Conservation (phyloP, 108 stramenopile genomes). For the Discostella pseudostelligera region DNA sequence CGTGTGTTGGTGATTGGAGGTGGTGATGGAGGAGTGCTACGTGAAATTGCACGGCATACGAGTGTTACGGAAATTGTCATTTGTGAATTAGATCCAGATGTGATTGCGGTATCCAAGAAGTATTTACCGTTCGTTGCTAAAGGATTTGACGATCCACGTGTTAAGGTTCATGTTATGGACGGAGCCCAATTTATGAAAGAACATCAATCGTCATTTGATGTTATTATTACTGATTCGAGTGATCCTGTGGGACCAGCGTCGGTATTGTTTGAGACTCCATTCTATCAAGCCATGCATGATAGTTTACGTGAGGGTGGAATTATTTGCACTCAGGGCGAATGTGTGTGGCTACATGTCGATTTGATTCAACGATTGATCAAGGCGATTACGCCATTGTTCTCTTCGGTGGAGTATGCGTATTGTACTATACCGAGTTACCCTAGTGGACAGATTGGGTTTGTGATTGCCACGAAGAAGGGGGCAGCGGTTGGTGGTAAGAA, state of each 20-base stretch:
- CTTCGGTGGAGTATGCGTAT: slow-evolving; percentile 93
- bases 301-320: slow-evolving; percentile 91
- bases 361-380: slow-evolving; percentile 84
- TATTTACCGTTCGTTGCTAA: slow-evolving; percentile 82
- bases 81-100: slow-evolving; percentile 94
- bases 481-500: background rate
- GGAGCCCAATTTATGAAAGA: slow-evolving; percentile 85
- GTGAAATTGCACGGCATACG: slow-evolving; percentile 89
- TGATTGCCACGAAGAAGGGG: slow-evolving; percentile 78
- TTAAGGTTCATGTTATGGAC: slow-evolving; percentile 86
- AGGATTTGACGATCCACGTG: slow-evolving; percentile 91
- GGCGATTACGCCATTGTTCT: slow-evolving; percentile 67
- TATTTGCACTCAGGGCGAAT: slow-evolving; percentile 98
- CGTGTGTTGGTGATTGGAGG: slow-evolving; percentile 96
- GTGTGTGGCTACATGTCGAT: slow-evolving; percentile 94
- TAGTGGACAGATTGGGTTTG: slow-evolving; percentile 97
- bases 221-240: slow-evolving; percentile 87
- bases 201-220: slow-evolving; percentile 79
- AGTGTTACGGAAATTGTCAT: slow-evolving; percentile 88
- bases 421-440: slow-evolving; percentile 99
- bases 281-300: slow-evolving; percentile 88
- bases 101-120: slow-evolving; percentile 81
- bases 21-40: slow-evolving; percentile 96
- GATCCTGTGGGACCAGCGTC: slow-evolving; percentile 97
- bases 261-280: slow-evolving; percentile 93